Evolutionary conservation across 192 early-diverging fungal genomes (phyloP).

Genomic region (Podila minutissima): DNA sequence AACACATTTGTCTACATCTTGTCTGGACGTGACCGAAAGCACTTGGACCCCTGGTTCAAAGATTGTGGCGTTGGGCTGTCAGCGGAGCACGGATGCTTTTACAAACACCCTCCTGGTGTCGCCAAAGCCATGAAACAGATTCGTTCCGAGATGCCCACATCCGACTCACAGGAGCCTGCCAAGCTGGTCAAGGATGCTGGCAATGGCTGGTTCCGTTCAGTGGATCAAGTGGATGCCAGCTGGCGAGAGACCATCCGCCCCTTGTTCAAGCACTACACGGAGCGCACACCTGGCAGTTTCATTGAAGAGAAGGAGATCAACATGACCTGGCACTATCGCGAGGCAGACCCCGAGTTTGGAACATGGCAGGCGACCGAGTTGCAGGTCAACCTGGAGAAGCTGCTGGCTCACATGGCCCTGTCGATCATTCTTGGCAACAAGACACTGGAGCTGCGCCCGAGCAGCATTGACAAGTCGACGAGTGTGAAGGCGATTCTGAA

Average conservation of each 20-base stretch:
- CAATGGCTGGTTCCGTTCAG: slow-evolving; percentile 87
- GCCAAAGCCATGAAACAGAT: slow-evolving; percentile 60
- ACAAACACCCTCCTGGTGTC: slow-evolving; percentile 85
- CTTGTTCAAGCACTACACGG: slow-evolving; percentile 96
- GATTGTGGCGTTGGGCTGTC: slow-evolving; percentile 89
- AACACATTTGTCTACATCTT: slow-evolving; percentile 95
- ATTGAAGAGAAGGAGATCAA: slow-evolving; percentile 99
- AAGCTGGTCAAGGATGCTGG: slow-evolving; percentile 65
- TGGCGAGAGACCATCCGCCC: slow-evolving; percentile 96
- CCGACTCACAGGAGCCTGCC: slow-evolving; percentile 52
- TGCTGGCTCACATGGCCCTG: slow-evolving; percentile 91
- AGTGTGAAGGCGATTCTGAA: slow-evolving; percentile 88
- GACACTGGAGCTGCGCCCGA: slow-evolving; percentile 95
- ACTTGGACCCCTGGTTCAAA: slow-evolving; percentile 94
- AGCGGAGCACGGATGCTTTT: slow-evolving; percentile 99
- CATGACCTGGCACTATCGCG: slow-evolving; percentile 98
- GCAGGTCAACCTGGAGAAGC: slow-evolving; percentile 96
- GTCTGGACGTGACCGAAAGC: slow-evolving; percentile 89
- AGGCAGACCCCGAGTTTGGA: slow-evolving; percentile 95
- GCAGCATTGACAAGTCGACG: slow-evolving; percentile 91
- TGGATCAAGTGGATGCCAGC: slow-evolving; percentile 88
- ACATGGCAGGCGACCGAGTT: slow-evolving; percentile 98
- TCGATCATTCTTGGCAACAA: slow-evolving; percentile 96
- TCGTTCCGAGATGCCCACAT: slow-evolving; percentile 51
- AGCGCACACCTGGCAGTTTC: slow-evolving; percentile 96